Conservation (phyloP, 2,329 filamentous ascomycete species). For the Curvularia spicifera region DNA sequence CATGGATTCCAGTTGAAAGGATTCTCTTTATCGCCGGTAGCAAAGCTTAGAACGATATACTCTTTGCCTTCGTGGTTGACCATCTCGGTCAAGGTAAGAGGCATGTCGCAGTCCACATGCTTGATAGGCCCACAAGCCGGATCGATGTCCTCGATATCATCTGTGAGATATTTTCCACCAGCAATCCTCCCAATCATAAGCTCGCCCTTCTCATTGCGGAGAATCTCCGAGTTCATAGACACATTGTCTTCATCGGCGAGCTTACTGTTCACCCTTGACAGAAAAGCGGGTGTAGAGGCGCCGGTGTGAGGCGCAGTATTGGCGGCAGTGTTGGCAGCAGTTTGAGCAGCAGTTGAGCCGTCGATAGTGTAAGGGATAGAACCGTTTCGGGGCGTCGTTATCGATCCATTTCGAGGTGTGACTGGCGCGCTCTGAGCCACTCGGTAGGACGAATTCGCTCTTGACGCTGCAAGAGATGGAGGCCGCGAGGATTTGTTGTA, state of each 20-base stretch:
- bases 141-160: conserved; percentile 32
- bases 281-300: conserved; percentile 17
- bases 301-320: conserved; percentile 22
- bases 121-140: conserved; percentile 34
- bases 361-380: conserved; percentile 19
- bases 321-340: conserved; percentile 21
- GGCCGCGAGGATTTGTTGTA: conserved; percentile 19
- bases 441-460: conserved; percentile 23
- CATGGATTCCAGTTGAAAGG: conserved; percentile 40
- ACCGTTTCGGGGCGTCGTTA: conserved; percentile 21
- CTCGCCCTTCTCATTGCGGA: conserved; percentile 35
- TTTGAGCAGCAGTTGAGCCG: conserved; percentile 20
- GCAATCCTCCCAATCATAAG: conserved; percentile 31
- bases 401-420: conserved; percentile 23
- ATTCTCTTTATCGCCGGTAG: conserved; percentile 35
- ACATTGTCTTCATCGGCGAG: conserved; percentile 11
- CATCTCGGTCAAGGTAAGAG: conserved; percentile 35
- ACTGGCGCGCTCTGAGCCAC: conserved; percentile 19
- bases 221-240: conserved; percentile 24
- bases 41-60: conserved; percentile 35
- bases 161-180: conserved; percentile 32
- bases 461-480: conserved; percentile 22
- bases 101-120: conserved; percentile 37
- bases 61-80: conserved; percentile 35
- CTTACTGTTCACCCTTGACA: conserved; percentile 25